A percentile compares a stretch with the other conserved stretches of the same genome.
Conservation (phyloP, 164 flowering plant species). For the Cinnamomum micranthum region DNA sequence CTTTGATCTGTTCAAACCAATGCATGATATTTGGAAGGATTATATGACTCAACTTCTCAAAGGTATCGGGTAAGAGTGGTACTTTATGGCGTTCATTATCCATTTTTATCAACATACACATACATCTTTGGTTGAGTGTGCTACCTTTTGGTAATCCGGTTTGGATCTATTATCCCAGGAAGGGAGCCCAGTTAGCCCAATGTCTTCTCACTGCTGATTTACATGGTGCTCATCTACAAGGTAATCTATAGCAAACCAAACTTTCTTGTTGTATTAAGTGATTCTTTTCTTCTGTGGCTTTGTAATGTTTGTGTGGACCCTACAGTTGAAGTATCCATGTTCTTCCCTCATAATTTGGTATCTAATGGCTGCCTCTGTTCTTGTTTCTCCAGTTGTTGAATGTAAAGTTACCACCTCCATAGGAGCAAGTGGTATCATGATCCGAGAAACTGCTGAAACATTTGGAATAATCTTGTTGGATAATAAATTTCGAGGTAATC, state of each 20-base stretch:
- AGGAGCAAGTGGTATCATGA: slow-evolving; percentile 76
- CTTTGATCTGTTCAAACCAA: slow-evolving; percentile 60
- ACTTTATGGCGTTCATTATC: no score
- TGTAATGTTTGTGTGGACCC: neutral
- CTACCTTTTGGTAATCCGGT: neutral
- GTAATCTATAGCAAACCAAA: slow-evolving; percentile 22
- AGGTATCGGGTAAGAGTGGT: slow-evolving; percentile 40
- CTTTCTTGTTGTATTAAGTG: neutral
- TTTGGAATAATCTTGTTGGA: slow-evolving; percentile 74
- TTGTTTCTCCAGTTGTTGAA: slow-evolving; percentile 55
- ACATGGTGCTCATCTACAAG: slow-evolving; percentile 77
- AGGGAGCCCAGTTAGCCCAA: slow-evolving; percentile 47
- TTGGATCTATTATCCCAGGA: slow-evolving; percentile 43
- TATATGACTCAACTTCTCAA: slow-evolving; percentile 63
- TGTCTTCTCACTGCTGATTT: slow-evolving; percentile 68
- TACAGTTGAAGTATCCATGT: neutral
- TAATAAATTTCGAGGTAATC: slow-evolving; percentile 65
- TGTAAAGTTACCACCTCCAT: slow-evolving; percentile 47
- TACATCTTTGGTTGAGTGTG: neutral
- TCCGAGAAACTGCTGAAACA: slow-evolving; percentile 88
- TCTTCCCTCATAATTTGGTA: neutral
- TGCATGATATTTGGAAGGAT: slow-evolving; percentile 83
- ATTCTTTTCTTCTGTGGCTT: neutral
- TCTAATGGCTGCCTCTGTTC: neutral
- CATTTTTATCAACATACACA: neutral